Conservation (phyloP, 345 rosid genomes). For the Trapa incisa region DNA sequence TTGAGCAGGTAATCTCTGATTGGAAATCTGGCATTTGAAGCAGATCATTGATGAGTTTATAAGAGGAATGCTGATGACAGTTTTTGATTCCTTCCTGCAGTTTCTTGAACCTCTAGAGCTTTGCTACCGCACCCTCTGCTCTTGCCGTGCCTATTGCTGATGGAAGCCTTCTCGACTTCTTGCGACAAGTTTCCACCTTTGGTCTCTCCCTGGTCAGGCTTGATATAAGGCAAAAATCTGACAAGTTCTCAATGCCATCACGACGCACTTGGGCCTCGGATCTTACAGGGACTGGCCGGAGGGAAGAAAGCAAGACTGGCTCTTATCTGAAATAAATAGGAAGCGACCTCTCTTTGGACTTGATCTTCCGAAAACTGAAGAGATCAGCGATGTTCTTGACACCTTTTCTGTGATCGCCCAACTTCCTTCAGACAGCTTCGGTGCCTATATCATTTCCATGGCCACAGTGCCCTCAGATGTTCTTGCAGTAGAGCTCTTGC, state of each 20-base stretch:
- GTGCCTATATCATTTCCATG: conserved; percentile 92
- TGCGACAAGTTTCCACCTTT: conserved; percentile 90
- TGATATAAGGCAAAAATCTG: conserved; percentile 91
- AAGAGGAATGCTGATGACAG: neutral
- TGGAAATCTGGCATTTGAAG: neutral
- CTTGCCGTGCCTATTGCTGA: conserved; percentile 90
- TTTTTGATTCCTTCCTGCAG: conserved; percentile 16
- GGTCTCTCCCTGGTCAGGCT: conserved; percentile 92
- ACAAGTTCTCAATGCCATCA: conserved; percentile 78
- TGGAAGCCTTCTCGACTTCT: conserved; percentile 92
- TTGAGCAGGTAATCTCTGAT: conserved; percentile 49
- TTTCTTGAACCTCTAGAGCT: conserved; percentile 97
- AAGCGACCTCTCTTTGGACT: conserved; percentile 86
- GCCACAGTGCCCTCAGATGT: conserved; percentile 92
- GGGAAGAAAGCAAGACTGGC: conserved; percentile 76
- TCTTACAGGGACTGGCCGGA: conserved; percentile 88
- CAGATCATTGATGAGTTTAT: too few species aligned
- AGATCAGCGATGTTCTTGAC: conserved; percentile 71
- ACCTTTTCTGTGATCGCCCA: conserved; percentile 76
- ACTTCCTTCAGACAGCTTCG: conserved; percentile 74
- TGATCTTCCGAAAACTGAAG: conserved; percentile 89
- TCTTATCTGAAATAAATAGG: conserved; percentile 77
- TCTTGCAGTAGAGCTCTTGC: conserved; percentile 86
- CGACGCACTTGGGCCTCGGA: conserved; percentile 62
- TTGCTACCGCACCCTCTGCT: conserved; percentile 76